These are phyloP conservation scores for Suhomyces atakaporum DNA, from an alignment of 1,139 yeast genomes.

Conservation along the genomic window DNA sequence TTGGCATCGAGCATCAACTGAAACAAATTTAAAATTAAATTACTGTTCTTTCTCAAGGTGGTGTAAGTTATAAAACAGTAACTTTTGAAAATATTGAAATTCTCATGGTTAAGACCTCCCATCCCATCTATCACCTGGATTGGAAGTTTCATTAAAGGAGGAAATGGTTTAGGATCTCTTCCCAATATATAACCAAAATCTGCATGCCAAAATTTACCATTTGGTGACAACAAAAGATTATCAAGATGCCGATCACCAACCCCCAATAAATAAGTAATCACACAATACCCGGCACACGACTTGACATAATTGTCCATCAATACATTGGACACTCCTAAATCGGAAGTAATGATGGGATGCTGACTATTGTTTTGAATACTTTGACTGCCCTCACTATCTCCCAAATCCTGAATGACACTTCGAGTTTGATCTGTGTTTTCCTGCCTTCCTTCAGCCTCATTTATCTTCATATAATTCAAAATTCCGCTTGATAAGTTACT, in stretches of 20 bases:
- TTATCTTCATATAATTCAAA: constrained; percentile 60
- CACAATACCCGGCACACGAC: constrained; percentile 98
- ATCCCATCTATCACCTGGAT: constrained; percentile 96
- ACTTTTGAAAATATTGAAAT: constrained; percentile 82
- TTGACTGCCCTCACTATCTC: constrained; percentile 2
- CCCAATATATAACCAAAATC: constrained; percentile 97
- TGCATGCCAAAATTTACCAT: constrained; percentile 92
- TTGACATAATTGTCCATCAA: constrained; percentile 93
- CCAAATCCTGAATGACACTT: constrained; percentile 7
- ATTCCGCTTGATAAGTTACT: constrained; percentile 52
- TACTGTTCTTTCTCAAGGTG: constrained; percentile 84
- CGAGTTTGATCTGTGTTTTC: constrained; percentile 1
- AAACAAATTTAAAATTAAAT: constrained; percentile 83
- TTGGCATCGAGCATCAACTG: constrained; percentile 94
- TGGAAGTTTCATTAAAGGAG: constrained; percentile 96
- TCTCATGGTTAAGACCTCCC: constrained; percentile 89
- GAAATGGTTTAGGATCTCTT: constrained; percentile 96
- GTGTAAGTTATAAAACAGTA: constrained; percentile 95
- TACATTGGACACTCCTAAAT: constrained; percentile 70
- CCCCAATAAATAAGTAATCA: constrained; percentile 88
- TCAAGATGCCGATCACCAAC: constrained; percentile 98
- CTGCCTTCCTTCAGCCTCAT: constrained; percentile 4
- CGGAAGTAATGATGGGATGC: constrained; percentile 37
- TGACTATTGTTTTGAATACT: constrained; percentile 4
- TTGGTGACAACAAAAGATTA: constrained; percentile 65